Evolutionary conservation across 441 rosid species (phyloP).

Genomic region (Euphorbia corollata): DNA sequence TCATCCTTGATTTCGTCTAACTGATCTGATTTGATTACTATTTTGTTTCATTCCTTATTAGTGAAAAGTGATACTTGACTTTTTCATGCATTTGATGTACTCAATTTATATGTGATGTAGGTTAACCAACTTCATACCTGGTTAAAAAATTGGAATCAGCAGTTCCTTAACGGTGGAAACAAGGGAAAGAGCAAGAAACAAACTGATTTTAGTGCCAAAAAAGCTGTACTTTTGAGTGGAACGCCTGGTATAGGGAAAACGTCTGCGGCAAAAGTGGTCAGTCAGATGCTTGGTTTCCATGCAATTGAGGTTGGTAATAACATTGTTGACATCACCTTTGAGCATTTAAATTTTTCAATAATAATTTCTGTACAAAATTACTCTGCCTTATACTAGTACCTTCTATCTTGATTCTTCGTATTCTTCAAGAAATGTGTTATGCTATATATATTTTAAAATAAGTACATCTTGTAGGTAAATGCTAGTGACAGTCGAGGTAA

Average conservation of each 20-base stretch:
- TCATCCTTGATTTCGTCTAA: background rate
- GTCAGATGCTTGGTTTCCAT: constrained; percentile 89
- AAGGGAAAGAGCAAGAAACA: constrained; percentile 70
- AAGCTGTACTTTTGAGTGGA: constrained; percentile 86
- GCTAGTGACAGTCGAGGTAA: constrained; percentile 98
- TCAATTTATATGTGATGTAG: constrained; percentile 31
- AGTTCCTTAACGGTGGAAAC: constrained; percentile 51
- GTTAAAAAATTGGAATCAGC: constrained; percentile 77
- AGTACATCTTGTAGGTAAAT: constrained; percentile 50
- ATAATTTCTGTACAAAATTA: background rate
- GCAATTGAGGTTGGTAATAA: constrained; percentile 72
- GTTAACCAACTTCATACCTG: constrained; percentile 83
- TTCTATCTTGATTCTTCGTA: constrained; percentile 5
- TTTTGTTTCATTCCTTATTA: background rate
- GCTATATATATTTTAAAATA: constrained; percentile 1
- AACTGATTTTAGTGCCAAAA: constrained; percentile 63
- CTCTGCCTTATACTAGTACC: background rate
- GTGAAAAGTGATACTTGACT: constrained; percentile 6
- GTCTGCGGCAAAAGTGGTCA: constrained; percentile 78
- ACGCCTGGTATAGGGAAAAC: constrained; percentile 97
- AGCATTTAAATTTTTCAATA: constrained; percentile 6
- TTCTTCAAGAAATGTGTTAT: background rate
- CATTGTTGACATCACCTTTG: constrained; percentile 16
- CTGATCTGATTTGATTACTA: background rate
- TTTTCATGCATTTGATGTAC: background rate